These are phyloP conservation scores for Dalbergia oliveri DNA, from an alignment of 306 rosid species.

Conservation along the genomic window DNA sequence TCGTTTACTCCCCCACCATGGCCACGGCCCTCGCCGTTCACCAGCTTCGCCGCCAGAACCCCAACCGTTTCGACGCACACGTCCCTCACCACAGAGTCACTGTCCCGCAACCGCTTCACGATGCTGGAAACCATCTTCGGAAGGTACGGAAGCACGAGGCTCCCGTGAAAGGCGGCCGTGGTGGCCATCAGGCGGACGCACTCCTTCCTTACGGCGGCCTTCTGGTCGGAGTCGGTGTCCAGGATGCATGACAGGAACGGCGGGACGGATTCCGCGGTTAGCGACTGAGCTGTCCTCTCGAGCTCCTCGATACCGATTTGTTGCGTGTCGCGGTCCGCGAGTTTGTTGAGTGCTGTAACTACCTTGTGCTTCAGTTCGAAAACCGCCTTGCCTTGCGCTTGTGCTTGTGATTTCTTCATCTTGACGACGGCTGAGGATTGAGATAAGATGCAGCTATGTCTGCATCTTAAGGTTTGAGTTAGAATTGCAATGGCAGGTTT, in stretches of 20 bases:
- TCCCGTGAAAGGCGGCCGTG: constrained; percentile 50
- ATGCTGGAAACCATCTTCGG: constrained; percentile 68
- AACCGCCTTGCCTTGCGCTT: constrained; percentile 52
- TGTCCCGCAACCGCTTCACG: constrained; percentile 76
- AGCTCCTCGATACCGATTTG: constrained; percentile 77
- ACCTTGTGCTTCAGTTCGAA: constrained; percentile 73
- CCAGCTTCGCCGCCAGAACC: constrained; percentile 57
- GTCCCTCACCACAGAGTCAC: constrained; percentile 76
- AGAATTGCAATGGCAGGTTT: no score
- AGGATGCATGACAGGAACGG: constrained; percentile 72
- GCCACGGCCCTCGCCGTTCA: not conserved
- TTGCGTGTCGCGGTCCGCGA: constrained; percentile 83
- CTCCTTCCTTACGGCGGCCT: constrained; percentile 67
- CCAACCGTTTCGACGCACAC: constrained; percentile 70
- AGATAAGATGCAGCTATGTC: not conserved
- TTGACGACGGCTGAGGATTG: not conserved
- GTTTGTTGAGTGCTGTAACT: constrained; percentile 69
- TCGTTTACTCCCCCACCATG: constrained; percentile 25
- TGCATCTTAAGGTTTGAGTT: no score
- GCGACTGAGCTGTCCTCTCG: constrained; percentile 54
- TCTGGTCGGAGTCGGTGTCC: constrained; percentile 76
- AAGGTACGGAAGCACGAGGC: constrained; percentile 62
- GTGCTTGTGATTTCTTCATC: constrained; percentile 60
- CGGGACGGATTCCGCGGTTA: constrained; percentile 67
- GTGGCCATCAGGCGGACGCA: constrained; percentile 68